Evolutionary conservation across 1,139 yeast species (phyloP).

Genomic region (Lodderomyces pseudojiufengensis): DNA sequence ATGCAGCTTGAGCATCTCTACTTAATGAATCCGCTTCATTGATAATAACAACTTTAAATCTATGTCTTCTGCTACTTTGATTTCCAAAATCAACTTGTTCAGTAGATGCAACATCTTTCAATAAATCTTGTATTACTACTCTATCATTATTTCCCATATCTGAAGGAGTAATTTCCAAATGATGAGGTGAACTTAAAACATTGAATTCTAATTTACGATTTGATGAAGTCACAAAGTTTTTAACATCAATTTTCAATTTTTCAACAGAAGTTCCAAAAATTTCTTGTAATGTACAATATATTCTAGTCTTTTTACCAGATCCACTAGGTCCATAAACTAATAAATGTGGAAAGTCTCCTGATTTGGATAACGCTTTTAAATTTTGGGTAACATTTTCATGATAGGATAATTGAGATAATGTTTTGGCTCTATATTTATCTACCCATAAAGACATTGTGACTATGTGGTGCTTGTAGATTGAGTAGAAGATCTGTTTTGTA

Average conservation of each 20-base stretch:
- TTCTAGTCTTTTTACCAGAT: slow-evolving; percentile 94
- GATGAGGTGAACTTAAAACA: slow-evolving; percentile 85
- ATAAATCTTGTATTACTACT: slow-evolving; percentile 87
- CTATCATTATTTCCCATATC: slow-evolving; percentile 96
- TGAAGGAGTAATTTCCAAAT: slow-evolving; percentile 92
- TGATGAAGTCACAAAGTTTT: slow-evolving; percentile 71
- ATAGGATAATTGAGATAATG: slow-evolving; percentile 59
- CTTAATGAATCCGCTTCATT: slow-evolving; percentile 92
- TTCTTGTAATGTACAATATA: slow-evolving; percentile 73
- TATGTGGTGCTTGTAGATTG: too few species aligned
- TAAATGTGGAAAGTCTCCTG: slow-evolving; percentile 92
- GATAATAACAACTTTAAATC: slow-evolving; percentile 87
- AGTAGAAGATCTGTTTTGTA: too few species aligned
- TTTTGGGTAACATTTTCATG: slow-evolving; percentile 64
- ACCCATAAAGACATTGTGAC: slow-evolving; percentile 95
- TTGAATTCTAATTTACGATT: slow-evolving; percentile 82
- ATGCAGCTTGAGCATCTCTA: slow-evolving; percentile 96
- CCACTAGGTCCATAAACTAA: slow-evolving; percentile 95
- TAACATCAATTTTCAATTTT: slow-evolving; percentile 81
- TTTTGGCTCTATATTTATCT: slow-evolving; percentile 83
- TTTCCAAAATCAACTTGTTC: slow-evolving; percentile 82
- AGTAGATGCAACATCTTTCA: slow-evolving; percentile 92
- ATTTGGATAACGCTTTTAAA: slow-evolving; percentile 59
- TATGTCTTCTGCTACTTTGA: slow-evolving; percentile 45
- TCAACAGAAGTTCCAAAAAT: slow-evolving; percentile 82